phyloP scores from a whole-genome alignment of 140 eudicot genomes.

The Erigeron philadelphicus region DNA sequence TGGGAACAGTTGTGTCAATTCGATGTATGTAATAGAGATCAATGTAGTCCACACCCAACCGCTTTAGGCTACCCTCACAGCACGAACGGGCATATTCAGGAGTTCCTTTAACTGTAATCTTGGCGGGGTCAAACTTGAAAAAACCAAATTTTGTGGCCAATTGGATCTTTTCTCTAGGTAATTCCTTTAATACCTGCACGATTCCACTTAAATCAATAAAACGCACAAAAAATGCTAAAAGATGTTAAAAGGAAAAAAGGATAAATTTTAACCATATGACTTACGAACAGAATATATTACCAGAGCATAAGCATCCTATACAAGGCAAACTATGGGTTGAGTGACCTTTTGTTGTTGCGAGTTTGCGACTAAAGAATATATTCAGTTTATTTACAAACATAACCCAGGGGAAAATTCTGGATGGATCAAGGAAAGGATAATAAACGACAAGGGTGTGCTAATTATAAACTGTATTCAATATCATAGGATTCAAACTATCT shows the following conservation, averaged over 20 bases:
- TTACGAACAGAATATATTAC: not conserved
- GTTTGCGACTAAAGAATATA: not conserved
- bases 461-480: not conserved
- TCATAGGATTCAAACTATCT: not conserved
- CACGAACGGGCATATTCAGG: conserved; percentile 53
- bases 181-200: conserved; percentile 47
- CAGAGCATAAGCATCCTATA: not conserved
- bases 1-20: conserved; percentile 52
- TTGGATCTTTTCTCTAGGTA: conserved; percentile 61
- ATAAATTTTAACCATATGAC: not conserved
- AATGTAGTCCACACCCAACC: conserved; percentile 57
- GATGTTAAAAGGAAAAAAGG: not conserved
- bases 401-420: not conserved
- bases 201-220: not conserved
- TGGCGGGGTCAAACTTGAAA: conserved; percentile 16
- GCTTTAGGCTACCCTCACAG: conserved; percentile 62
- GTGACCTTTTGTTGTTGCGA: not conserved
- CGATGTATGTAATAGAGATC: conserved; percentile 67
- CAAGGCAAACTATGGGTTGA: conserved; percentile 7
- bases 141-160: conserved; percentile 64
- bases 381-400: no score
- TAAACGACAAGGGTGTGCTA: not conserved
- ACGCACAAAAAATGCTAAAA: not conserved
- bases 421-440: not conserved
- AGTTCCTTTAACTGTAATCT: conserved; percentile 40